Evolutionary conservation across 768 basidiomycete species (phyloP).

Genomic region (Hemileccinum rubropunctum): DNA sequence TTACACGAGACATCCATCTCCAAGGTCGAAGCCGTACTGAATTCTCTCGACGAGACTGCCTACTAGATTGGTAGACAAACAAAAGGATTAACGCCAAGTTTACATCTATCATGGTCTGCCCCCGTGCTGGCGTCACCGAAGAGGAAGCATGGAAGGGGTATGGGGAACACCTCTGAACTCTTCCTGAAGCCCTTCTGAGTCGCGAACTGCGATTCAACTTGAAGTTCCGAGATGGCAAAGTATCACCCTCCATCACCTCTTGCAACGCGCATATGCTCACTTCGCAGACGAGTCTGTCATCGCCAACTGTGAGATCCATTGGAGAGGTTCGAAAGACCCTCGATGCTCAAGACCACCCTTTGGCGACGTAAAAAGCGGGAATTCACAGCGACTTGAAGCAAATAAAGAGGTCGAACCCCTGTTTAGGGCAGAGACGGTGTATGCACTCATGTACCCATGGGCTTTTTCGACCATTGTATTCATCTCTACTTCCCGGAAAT

Average conservation of each 20-base stretch:
- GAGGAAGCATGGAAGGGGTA: slow-evolving; percentile 14
- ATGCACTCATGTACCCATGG: slow-evolving; percentile 23
- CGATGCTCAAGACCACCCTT: slow-evolving; percentile 17
- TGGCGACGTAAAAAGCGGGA: slow-evolving; percentile 20
- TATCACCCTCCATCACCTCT: slow-evolving; percentile 22
- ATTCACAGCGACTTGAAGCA: background rate
- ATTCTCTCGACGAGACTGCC: slow-evolving; percentile 10
- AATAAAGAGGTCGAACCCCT: background rate
- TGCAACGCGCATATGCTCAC: slow-evolving; percentile 20
- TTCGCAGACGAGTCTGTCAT: slow-evolving; percentile 18
- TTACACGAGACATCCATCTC: background rate
- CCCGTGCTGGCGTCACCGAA: background rate
- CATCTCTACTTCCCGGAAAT: background rate
- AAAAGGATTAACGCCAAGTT: too few relatives aligned
- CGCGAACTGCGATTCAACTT: slow-evolving; percentile 19
- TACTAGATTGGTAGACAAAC: slow-evolving; percentile 30
- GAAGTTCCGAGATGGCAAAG: slow-evolving; percentile 7
- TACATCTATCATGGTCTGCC: slow-evolving; percentile 22
- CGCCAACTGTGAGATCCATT: slow-evolving; percentile 19
- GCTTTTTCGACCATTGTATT: slow-evolving; percentile 24
- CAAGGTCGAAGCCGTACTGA: background rate
- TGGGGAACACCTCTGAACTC: slow-evolving; percentile 25
- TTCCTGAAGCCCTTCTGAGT: slow-evolving; percentile 22
- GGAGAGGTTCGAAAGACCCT: slow-evolving; percentile 23
- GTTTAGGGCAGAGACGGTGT: slow-evolving; percentile 15